Conservation (phyloP, 345 rosid species). For the Ricinus communis region DNA sequence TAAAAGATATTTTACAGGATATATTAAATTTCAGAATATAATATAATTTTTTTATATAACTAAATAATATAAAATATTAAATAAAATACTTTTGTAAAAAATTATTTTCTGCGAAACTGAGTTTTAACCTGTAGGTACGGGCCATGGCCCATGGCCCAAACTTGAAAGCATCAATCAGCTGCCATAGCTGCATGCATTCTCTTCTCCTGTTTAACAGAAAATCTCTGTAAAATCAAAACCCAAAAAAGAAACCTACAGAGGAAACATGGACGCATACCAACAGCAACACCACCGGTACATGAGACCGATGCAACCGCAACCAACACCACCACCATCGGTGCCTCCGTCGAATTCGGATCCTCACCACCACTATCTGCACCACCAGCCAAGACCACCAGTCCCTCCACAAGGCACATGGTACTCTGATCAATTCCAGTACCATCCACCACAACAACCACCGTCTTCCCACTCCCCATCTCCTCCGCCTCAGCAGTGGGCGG, state of each 20-base stretch:
- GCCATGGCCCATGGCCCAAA: no score
- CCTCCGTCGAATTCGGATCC: conserved; percentile 47
- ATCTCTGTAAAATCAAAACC: no score
- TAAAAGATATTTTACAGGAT: no score
- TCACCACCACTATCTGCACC: conserved; percentile 22
- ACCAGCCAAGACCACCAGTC: conserved; percentile 18
- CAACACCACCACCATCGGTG: conserved; percentile 34
- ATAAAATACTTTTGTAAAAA: no score
- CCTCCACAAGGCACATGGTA: conserved; percentile 25
- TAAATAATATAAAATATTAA: no score
- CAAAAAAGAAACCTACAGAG: not conserved
- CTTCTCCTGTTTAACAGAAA: no score
- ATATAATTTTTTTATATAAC: no score
- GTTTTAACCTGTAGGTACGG: no score
- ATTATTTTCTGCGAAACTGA: no score
- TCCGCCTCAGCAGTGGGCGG: conserved; percentile 52
- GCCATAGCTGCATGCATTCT: no score
- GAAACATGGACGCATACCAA: conserved; percentile 53
- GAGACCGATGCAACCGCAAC: conserved; percentile 46
- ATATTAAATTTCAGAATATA: no score
- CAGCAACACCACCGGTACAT: conserved; percentile 48
- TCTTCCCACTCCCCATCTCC: conserved; percentile 49
- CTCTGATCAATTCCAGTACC: conserved; percentile 23
- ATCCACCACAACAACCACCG: conserved; percentile 36
- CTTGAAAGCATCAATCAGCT: no score